Percentiles rank a stretch among this genome's conserved stretches.
These are phyloP conservation scores for Suillus cothurnatus DNA, from an alignment of 768 basidiomycete genomes.

Conservation along the genomic window DNA sequence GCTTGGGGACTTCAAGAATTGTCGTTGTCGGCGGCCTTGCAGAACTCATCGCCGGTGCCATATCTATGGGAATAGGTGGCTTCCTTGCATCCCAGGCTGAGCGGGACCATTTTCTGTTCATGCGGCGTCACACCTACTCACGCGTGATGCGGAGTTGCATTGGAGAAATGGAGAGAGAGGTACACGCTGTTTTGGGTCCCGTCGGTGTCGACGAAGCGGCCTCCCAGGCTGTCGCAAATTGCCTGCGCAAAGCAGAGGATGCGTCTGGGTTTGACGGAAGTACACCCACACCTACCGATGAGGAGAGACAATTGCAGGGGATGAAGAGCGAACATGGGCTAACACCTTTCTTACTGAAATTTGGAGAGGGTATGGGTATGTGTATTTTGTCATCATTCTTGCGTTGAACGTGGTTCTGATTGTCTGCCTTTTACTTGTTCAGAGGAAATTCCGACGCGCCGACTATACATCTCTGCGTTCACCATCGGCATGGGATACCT, in stretches of 20 bases:
- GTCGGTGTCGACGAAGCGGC: slow-evolving; percentile 87
- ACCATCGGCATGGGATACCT: slow-evolving; percentile 97
- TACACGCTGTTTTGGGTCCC: slow-evolving; percentile 82
- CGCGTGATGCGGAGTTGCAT: slow-evolving; percentile 89
- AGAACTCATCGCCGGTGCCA: slow-evolving; percentile 94
- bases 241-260: slow-evolving; percentile 68
- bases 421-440: slow-evolving; percentile 8
- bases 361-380: slow-evolving; percentile 87
- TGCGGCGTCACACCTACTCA: slow-evolving; percentile 68
- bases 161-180: slow-evolving; percentile 97
- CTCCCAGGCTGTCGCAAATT: slow-evolving; percentile 76
- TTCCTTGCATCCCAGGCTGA: slow-evolving; percentile 98
- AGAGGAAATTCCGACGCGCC: slow-evolving; percentile 87
- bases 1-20: slow-evolving; percentile 86
- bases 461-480: slow-evolving; percentile 88
- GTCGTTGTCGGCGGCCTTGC: slow-evolving; percentile 95
- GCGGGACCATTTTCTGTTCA: slow-evolving; percentile 90
- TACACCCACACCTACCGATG: slow-evolving; percentile 38
- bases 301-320: slow-evolving; percentile 57
- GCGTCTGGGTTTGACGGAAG: slow-evolving; percentile 28
- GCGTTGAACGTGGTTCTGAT: neutral
- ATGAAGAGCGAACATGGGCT: slow-evolving; percentile 84
- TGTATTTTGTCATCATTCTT: slow-evolving; percentile 13
- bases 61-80: slow-evolving; percentile 99
- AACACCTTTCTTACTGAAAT: slow-evolving; percentile 93